Conservation (phyloP, 805 yeast genomes). For the Kluyveromyces dobzhanskii region DNA sequence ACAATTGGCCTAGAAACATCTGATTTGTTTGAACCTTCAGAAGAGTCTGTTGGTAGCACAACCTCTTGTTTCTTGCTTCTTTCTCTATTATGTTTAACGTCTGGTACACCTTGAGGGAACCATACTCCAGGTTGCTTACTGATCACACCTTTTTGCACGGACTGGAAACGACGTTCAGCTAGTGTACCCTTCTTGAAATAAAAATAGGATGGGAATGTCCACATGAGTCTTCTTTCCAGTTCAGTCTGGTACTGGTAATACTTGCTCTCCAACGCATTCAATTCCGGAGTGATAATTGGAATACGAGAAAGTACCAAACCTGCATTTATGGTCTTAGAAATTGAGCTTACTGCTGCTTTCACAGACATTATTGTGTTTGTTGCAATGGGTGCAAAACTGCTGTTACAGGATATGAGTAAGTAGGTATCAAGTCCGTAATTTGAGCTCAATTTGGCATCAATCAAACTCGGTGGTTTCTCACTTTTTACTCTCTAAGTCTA, state of each 20-base stretch:
- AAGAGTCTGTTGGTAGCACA: conserved; percentile 55
- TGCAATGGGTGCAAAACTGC: background rate
- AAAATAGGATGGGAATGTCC: conserved; percentile 94
- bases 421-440: no score
- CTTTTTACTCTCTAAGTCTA: conserved; percentile 41
- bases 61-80: conserved; percentile 74
- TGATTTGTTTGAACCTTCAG: conserved; percentile 36
- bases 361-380: conserved; percentile 1
- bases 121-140: conserved; percentile 65
- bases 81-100: conserved; percentile 81
- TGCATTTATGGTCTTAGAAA: conserved; percentile 28
- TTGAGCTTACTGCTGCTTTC: conserved; percentile 12
- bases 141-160: conserved; percentile 69
- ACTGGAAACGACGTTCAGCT: conserved; percentile 70
- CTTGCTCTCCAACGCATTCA: conserved; percentile 59
- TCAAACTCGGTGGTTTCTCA: no score
- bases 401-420: no score
- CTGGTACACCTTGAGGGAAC: conserved; percentile 80
- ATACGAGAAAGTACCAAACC: conserved; percentile 66
- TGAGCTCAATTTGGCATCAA: no score
- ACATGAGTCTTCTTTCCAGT: conserved; percentile 83
- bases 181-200: conserved; percentile 87
- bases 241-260: conserved; percentile 81
- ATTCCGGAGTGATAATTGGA: conserved; percentile 78
- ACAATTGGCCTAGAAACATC: conserved; percentile 60